Evolutionary conservation across 768 basidiomycete species (phyloP).

Genomic region (Tubosaeta brunneosetosa): DNA sequence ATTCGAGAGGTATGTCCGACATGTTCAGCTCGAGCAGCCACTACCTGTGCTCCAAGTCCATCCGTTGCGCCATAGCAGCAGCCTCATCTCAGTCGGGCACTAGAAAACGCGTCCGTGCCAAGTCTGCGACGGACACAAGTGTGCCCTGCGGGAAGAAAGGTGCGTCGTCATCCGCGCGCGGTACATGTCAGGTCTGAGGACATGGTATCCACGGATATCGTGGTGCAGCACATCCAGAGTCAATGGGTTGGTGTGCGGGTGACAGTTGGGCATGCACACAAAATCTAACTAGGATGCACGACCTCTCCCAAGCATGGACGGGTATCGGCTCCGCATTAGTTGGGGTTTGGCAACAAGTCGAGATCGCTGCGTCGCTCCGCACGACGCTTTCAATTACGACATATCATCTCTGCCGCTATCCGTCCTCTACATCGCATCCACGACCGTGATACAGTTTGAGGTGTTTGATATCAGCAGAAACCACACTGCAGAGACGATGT

Average conservation of each 20-base stretch:
- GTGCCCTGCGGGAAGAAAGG: slow-evolving; percentile 7
- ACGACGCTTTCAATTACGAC: not conserved
- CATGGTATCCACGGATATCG: slow-evolving; percentile 9
- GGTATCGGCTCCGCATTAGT: not conserved
- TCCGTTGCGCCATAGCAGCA: slow-evolving; percentile 7
- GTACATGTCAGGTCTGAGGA: slow-evolving; percentile 10
- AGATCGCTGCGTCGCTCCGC: not conserved
- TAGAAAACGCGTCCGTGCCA: not conserved
- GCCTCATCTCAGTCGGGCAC: slow-evolving; percentile 4
- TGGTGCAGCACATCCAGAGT: no score
- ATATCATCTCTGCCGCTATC: not conserved
- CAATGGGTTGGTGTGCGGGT: no score
- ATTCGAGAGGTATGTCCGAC: no score
- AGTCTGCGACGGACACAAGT: not conserved
- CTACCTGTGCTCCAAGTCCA: not conserved
- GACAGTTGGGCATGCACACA: not conserved
- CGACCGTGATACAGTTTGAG: not conserved
- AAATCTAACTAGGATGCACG: not conserved
- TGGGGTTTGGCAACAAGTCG: not conserved
- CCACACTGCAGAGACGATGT: not conserved
- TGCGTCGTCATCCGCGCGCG: slow-evolving; percentile 7
- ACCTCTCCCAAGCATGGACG: not conserved
- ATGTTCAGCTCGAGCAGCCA: not conserved
- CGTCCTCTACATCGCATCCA: not conserved
- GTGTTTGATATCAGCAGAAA: not conserved